A percentile compares a stretch with the other conserved stretches of the same genome.
These are phyloP conservation scores for Epichloe hybrida DNA, from an alignment of 2,329 filamentous ascomycete species.

Conservation along the genomic window DNA sequence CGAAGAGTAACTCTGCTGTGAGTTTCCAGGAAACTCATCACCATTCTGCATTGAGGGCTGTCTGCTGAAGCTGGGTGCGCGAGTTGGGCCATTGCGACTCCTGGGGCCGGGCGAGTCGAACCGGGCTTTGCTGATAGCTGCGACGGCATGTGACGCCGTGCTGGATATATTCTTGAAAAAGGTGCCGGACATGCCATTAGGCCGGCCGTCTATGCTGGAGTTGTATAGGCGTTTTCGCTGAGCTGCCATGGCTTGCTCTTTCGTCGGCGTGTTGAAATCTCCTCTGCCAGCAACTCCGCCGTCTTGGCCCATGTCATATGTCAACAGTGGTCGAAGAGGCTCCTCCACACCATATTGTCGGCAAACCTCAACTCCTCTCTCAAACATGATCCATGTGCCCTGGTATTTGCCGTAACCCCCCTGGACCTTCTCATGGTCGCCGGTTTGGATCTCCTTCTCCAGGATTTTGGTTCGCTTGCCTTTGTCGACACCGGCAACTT, in stretches of 20 bases:
- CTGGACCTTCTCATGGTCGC: slow-evolving; percentile 96
- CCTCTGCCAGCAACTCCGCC: slow-evolving; percentile 59
- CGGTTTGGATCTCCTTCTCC: slow-evolving; percentile 92
- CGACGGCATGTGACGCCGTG: slow-evolving; percentile 83
- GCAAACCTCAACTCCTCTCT: slow-evolving; percentile 84
- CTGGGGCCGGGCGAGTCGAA: slow-evolving; percentile 76
- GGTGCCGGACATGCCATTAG: slow-evolving; percentile 59
- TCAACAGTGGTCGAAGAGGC: slow-evolving; percentile 57
- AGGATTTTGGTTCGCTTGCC: slow-evolving; percentile 95
- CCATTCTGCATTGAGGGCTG: slow-evolving; percentile 59
- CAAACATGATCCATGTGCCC: slow-evolving; percentile 95
- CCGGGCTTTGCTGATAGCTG: slow-evolving; percentile 90
- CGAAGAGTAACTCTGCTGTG: slow-evolving; percentile 71
- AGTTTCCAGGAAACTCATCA: slow-evolving; percentile 56
- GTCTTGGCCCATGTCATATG: slow-evolving; percentile 68
- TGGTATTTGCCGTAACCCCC: slow-evolving; percentile 99
- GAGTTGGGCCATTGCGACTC: slow-evolving; percentile 47
- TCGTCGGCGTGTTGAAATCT: slow-evolving; percentile 85
- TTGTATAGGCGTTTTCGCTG: slow-evolving; percentile 88
- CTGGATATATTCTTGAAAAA: slow-evolving; percentile 97
- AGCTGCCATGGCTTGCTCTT: slow-evolving; percentile 96
- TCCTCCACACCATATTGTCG: slow-evolving; percentile 68
- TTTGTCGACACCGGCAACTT: slow-evolving; percentile 94
- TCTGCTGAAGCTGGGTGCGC: slow-evolving; percentile 56
- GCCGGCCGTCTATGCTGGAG: slow-evolving; percentile 47